These are phyloP conservation scores for Dendrobium officinale DNA, from an alignment of 106 monocot species.

Conservation along the genomic window DNA sequence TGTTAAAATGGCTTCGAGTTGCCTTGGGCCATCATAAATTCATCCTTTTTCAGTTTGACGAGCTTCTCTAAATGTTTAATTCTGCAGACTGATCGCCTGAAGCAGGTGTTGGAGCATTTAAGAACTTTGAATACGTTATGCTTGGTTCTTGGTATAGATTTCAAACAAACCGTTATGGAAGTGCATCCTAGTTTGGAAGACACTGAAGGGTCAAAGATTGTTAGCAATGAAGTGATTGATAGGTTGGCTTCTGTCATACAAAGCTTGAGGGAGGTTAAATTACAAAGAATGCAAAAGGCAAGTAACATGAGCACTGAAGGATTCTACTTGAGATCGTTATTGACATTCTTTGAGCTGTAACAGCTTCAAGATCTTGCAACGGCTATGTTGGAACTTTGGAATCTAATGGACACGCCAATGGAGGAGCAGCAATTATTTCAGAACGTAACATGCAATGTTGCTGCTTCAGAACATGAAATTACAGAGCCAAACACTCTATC, in stretches of 20 bases:
- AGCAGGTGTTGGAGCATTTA: slow-evolving; percentile 53
- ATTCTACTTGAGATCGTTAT: not conserved
- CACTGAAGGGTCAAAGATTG: slow-evolving; percentile 37
- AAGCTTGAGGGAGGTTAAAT: slow-evolving; percentile 58
- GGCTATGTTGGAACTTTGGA: slow-evolving; percentile 55
- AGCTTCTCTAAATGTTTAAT: not conserved
- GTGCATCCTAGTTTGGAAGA: slow-evolving; percentile 69
- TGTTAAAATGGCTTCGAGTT: not conserved
- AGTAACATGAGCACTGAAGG: not conserved
- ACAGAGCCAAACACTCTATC: slow-evolving; percentile 45
- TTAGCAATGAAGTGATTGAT: slow-evolving; percentile 54
- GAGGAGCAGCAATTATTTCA: slow-evolving; percentile 65
- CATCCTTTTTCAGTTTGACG: not conserved
- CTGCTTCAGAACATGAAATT: slow-evolving; percentile 59
- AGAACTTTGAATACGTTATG: slow-evolving; percentile 52
- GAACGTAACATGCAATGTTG: slow-evolving; percentile 54
- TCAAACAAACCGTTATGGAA: slow-evolving; percentile 38
- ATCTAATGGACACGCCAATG: slow-evolving; percentile 62
- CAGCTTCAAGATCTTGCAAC: slow-evolving; percentile 74
- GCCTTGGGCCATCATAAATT: not conserved
- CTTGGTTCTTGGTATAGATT: slow-evolving; percentile 75
- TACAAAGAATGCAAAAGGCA: slow-evolving; percentile 94
- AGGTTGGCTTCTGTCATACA: slow-evolving; percentile 37
- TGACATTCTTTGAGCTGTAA: not conserved
- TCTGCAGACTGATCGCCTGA: slow-evolving; percentile 54